Conservation (phyloP, 2,329 filamentous ascomycete genomes). For the Chrysoporthe puriensis region DNA sequence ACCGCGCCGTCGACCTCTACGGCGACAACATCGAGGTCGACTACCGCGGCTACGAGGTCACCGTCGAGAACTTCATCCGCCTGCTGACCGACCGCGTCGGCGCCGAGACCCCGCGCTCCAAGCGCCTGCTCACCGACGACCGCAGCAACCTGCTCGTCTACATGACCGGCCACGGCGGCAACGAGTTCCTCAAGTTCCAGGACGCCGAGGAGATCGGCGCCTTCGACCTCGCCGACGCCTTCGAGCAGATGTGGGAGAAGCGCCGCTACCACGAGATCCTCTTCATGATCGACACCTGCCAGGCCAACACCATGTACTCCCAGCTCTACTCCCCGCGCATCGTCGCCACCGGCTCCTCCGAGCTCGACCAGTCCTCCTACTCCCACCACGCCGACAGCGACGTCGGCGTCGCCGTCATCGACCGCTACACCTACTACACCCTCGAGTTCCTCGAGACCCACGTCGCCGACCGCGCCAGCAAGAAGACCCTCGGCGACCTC, state of each 20-base stretch:
- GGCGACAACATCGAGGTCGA: constrained; percentile 99
- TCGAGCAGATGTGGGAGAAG: constrained; percentile 99
- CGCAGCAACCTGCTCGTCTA: constrained; percentile 97
- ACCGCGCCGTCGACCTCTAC: constrained; percentile 92
- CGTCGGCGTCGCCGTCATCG: constrained; percentile 96
- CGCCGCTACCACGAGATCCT: constrained; percentile 89
- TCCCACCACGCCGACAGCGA: constrained; percentile 98
- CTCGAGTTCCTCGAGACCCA: constrained; percentile 94
- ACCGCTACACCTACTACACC: constrained; percentile 98
- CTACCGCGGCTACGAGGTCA: constrained; percentile 97
- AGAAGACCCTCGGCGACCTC: constrained; percentile 88
- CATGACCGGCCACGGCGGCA: constrained; percentile 98
- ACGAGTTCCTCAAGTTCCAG: constrained; percentile 98
- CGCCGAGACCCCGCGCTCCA: constrained; percentile 92
- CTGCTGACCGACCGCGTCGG: constrained; percentile 92
- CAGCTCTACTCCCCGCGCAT: constrained; percentile 98
- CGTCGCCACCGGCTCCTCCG: constrained; percentile 94
- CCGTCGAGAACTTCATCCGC: constrained; percentile 97
- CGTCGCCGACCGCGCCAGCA: constrained; percentile 81
- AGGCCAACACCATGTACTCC: constrained; percentile 99
- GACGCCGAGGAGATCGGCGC: constrained; percentile 97
- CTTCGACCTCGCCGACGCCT: constrained; percentile 94
- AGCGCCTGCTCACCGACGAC: constrained; percentile 90
- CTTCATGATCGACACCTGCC: constrained; percentile 99
- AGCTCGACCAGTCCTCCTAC: constrained; percentile 95